phyloP scores from a whole-genome alignment of 768 basidiomycete species.

The Phlebiopsis gigantea region DNA sequence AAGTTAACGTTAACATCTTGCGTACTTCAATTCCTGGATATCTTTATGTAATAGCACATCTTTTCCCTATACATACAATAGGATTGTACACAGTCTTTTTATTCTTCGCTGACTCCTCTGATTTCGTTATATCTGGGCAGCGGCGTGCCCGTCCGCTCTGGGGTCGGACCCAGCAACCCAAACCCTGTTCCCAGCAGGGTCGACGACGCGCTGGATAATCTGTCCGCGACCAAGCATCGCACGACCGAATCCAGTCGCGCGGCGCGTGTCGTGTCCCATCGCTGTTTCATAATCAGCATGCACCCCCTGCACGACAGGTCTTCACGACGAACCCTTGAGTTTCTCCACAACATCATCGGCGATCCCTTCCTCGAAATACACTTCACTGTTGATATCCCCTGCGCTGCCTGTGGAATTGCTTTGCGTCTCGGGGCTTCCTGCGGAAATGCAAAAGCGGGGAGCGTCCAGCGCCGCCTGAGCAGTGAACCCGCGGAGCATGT shows the following conservation, averaged over 20 bases:
- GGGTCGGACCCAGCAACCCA: slow-evolving; percentile 96
- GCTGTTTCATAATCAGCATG: slow-evolving; percentile 32
- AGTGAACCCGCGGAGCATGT: slow-evolving; percentile 82
- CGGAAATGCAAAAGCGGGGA: slow-evolving; percentile 93
- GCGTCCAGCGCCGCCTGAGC: slow-evolving; percentile 90
- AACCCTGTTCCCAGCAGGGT: slow-evolving; percentile 63
- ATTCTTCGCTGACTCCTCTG: not conserved
- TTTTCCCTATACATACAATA: not conserved
- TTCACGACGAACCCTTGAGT: slow-evolving; percentile 48
- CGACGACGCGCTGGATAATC: slow-evolving; percentile 76
- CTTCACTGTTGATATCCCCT: slow-evolving; percentile 71
- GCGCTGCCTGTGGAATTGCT: slow-evolving; percentile 41
- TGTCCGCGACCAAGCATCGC: slow-evolving; percentile 79
- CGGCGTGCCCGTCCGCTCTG: slow-evolving; percentile 84
- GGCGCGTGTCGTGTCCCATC: slow-evolving; percentile 85
- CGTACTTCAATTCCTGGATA: not conserved
- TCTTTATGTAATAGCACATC: not conserved
- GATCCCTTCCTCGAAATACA: slow-evolving; percentile 88
- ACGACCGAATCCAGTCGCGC: slow-evolving; percentile 54
- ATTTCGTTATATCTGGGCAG: slow-evolving; percentile 62
- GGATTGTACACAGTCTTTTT: not conserved
- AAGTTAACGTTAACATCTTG: not conserved
- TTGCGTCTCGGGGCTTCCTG: slow-evolving; percentile 63
- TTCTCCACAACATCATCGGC: slow-evolving; percentile 52
- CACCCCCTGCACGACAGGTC: not conserved